phyloP scores from a whole-genome alignment of 2,329 filamentous ascomycete species.

The Parasarocladium wereldwijsianum region DNA sequence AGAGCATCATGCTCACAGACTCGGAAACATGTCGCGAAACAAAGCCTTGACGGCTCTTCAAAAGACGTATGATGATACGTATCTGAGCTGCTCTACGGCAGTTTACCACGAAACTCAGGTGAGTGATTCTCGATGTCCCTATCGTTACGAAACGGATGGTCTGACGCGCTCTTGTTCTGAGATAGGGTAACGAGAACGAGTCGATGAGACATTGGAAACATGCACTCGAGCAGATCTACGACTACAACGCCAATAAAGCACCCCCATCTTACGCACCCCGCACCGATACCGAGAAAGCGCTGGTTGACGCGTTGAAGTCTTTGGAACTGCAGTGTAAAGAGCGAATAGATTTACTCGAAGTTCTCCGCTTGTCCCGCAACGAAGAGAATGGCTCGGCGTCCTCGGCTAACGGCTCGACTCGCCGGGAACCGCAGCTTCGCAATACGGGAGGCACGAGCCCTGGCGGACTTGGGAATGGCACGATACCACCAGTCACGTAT shows the following conservation, averaged over 20 bases:
- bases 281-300: conserved; percentile 68
- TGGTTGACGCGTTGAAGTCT: conserved; percentile 67
- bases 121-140: conserved; percentile 8
- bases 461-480: conserved; percentile 66
- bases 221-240: conserved; percentile 78
- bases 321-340: conserved; percentile 90
- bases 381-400: conserved; percentile 12
- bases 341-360: conserved; percentile 74
- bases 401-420: conserved; percentile 6
- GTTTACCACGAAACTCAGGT: conserved; percentile 94
- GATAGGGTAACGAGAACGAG: conserved; percentile 77
- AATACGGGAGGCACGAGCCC: conserved; percentile 15
- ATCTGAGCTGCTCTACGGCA: conserved; percentile 85
- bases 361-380: conserved; percentile 52
- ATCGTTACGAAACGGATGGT: neutral
- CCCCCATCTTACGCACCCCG: conserved; percentile 54
- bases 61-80: conserved; percentile 96
- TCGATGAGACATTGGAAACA: conserved; percentile 81
- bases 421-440: conserved; percentile 11
- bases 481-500: conserved; percentile 68
- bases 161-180: conserved; percentile 4
- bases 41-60: conserved; percentile 59
- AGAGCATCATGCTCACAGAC: no score
- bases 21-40: conserved; percentile 32
- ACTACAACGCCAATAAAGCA: conserved; percentile 65